A percentile compares a stretch with the other conserved stretches of the same genome.
phyloP scores from a whole-genome alignment of 179 eudicot genomes.

The Gypsophila paniculata region DNA sequence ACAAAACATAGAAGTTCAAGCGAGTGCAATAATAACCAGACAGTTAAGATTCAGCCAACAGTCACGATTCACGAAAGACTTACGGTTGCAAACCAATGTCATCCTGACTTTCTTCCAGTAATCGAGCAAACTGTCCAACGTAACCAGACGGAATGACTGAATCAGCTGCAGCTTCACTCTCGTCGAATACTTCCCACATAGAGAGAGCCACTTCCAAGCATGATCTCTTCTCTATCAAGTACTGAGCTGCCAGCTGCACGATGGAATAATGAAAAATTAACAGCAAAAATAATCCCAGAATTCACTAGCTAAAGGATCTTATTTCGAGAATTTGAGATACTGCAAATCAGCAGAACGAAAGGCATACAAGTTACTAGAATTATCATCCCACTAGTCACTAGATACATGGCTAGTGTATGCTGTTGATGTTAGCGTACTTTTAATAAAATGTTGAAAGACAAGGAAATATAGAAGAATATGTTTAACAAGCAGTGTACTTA shows the following conservation, averaged over 20 bases:
- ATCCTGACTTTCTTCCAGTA: conserved; percentile 61
- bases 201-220: conserved; percentile 74
- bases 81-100: conserved; percentile 65
- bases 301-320: background rate
- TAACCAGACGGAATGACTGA: conserved; percentile 77
- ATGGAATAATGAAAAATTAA: background rate
- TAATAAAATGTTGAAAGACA: too few species aligned
- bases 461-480: too few species aligned
- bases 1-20: conserved; percentile 17
- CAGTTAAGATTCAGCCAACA: conserved; percentile 12
- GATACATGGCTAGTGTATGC: background rate
- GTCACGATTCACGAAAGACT: conserved; percentile 30
- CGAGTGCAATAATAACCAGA: conserved; percentile 7
- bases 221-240: conserved; percentile 71
- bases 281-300: background rate
- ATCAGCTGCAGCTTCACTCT: conserved; percentile 51
- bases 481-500: too few species aligned
- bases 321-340: background rate
- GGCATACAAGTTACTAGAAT: background rate
- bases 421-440: background rate
- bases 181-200: conserved; percentile 46
- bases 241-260: conserved; percentile 79
- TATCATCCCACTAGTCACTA: background rate
- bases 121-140: conserved; percentile 82
- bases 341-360: background rate